Base-by-base conservation (phyloP, 2,329 filamentous ascomycete genomes). In the Dactylella cylindrospora region DNA sequence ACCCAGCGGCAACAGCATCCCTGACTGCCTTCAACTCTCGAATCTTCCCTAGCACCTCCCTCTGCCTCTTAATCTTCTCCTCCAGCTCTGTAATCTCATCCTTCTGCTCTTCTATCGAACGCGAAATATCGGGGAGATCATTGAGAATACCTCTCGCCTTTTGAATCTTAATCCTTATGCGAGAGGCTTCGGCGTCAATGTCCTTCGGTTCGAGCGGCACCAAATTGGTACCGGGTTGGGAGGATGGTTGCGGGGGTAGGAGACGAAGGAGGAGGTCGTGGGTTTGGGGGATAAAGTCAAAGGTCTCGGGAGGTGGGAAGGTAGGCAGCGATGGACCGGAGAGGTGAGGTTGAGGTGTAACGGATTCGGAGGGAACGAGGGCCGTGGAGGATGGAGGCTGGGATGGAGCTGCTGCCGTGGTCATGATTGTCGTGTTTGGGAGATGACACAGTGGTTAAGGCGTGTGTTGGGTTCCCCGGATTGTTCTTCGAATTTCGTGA, bases 91-190 rank as follows among this genome's bases (percentile, higher is more conserved):
- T 72, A 15, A 90, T 85, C 76, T 91, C 87, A 10, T 77, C 78
- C 67, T 85, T 78, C 74, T 91, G 88, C 71, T 89, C 84, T 53
- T 78, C 78, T 10, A 84, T 74, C 3, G 76, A 79, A 47, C 86
- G 78, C 13, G 81, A 76, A 71, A 91, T 81, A 73, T 90, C 87
- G 7, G 85, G 85, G 67, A 93, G 72, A 22, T 76, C 75, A 69
- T 79, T 77, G 46, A 90, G 76, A 67, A 84, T 80, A 26, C 77
- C 78, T 43, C 86, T 79, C 43, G 90, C 90, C 67, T 84, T 85
- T 72, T 90, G 85, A 57, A 97, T 80, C 73, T 88, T 88, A 73
- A 90, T 84, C 73, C 88, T 90, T 68, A 96, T 78, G 28, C 81
- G 80, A 70, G 89, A 86, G 1, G 88, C 86, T 28, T 88, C 88